phyloP scores from a whole-genome alignment of 768 basidiomycete species.

The Naganishia kalamii region DNA sequence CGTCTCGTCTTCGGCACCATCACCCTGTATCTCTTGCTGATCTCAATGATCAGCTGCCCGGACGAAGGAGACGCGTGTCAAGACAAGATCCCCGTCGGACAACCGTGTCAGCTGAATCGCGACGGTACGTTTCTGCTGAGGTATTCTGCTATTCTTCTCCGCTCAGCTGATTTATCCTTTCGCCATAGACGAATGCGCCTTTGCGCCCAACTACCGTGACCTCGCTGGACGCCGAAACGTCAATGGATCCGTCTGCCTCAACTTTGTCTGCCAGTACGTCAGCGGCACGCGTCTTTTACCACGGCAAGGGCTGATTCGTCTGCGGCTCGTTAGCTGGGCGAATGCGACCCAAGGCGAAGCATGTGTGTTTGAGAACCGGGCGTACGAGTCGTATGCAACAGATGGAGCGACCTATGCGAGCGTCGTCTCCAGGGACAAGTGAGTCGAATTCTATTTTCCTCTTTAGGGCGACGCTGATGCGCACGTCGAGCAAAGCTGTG shows the following conservation, averaged over 20 bases:
- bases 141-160: background rate
- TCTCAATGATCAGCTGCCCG: slow-evolving; percentile 53
- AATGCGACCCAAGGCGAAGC: slow-evolving; percentile 61
- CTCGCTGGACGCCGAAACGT: slow-evolving; percentile 59
- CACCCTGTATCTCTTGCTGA: background rate
- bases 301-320: background rate
- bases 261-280: slow-evolving; percentile 68
- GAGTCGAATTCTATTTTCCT: slow-evolving; percentile 47
- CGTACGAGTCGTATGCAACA: slow-evolving; percentile 64
- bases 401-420: slow-evolving; percentile 60
- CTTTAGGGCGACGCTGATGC: background rate
- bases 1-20: background rate
- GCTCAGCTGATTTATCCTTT: background rate
- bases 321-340: slow-evolving; percentile 57
- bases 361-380: slow-evolving; percentile 71
- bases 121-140: slow-evolving; percentile 71
- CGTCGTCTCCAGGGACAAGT: slow-evolving; percentile 64
- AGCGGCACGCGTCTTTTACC: background rate
- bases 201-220: slow-evolving; percentile 59
- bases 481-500: slow-evolving; percentile 54
- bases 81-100: slow-evolving; percentile 56
- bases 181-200: slow-evolving; percentile 64
- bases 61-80: slow-evolving; percentile 73
- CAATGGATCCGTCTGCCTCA: slow-evolving; percentile 78
- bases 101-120: slow-evolving; percentile 74